Conservation (phyloP, 495 filamentous ascomycete genomes). For the Podospora conica region DNA sequence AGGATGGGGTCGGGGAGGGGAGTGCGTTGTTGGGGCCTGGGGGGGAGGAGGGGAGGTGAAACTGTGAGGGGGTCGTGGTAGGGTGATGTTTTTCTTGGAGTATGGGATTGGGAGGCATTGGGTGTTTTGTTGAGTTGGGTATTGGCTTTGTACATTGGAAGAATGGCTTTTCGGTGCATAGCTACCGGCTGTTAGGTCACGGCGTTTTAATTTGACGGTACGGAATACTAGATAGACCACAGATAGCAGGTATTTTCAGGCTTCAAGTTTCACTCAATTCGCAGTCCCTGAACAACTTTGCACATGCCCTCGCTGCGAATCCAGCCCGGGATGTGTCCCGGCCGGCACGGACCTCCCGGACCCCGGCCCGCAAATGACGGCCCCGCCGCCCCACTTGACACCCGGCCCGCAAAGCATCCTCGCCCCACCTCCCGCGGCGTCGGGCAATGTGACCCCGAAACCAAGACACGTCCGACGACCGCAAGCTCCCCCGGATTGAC, state of each 20-base stretch:
- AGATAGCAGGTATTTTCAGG: neutral
- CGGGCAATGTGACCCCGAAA: neutral
- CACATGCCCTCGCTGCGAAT: neutral
- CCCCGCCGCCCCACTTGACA: too few species aligned
- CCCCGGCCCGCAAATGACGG: neutral
- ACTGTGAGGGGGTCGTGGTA: too few species aligned
- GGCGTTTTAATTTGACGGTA: too few species aligned
- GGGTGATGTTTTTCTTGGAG: too few species aligned
- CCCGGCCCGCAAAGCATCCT: neutral
- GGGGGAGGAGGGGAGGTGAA: neutral
- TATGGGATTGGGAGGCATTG: too few species aligned
- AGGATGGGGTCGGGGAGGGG: too few species aligned
- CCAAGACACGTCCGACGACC: neutral
- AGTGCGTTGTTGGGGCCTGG: too few species aligned
- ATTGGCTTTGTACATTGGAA: neutral
- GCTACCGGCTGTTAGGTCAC: too few species aligned
- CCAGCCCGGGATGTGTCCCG: too few species aligned
- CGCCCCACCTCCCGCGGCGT: neutral
- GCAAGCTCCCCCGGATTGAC: neutral
- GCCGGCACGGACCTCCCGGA: too few species aligned
- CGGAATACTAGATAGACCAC: neutral
- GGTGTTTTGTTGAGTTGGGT: neutral
- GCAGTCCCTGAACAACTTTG: neutral
- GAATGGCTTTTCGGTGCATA: neutral
- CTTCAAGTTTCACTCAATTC: neutral